Conservation (phyloP, 768 basidiomycete species). For the Collybiopsis confluens region DNA sequence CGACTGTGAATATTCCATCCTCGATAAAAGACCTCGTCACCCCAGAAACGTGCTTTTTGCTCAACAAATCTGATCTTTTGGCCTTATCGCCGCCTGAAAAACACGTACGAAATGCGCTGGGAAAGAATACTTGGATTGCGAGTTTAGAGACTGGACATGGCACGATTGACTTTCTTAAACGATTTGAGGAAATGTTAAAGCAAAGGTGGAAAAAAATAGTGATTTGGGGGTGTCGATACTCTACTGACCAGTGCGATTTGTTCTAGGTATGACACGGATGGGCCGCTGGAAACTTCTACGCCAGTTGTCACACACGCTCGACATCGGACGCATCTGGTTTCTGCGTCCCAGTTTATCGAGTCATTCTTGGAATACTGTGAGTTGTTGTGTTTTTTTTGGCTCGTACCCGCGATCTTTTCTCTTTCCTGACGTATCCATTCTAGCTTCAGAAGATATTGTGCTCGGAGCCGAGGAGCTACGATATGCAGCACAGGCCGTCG, state of each 20-base stretch:
- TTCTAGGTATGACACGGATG: slow-evolving; percentile 24
- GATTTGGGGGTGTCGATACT: background rate
- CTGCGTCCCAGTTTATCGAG: slow-evolving; percentile 55
- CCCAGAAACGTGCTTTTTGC: slow-evolving; percentile 58
- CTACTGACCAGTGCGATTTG: background rate
- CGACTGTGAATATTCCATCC: slow-evolving; percentile 33
- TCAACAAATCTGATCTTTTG: slow-evolving; percentile 76
- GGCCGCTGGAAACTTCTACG: slow-evolving; percentile 25
- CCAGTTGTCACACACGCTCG: slow-evolving; percentile 78
- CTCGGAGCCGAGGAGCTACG: slow-evolving; percentile 84
- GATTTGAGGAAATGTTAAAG: slow-evolving; percentile 49
- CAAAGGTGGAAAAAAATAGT: slow-evolving; percentile 33
- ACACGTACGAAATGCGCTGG: background rate
- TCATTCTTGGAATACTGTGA: slow-evolving; percentile 51
- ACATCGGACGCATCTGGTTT: slow-evolving; percentile 73
- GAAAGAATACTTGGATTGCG: slow-evolving; percentile 44
- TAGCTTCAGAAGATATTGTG: slow-evolving; percentile 70
- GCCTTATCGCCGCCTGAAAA: slow-evolving; percentile 1
- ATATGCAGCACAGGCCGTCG: slow-evolving; percentile 81
- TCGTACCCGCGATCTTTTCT: no score
- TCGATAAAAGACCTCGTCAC: slow-evolving; percentile 46
- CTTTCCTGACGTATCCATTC: no score
- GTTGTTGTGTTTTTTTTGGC: slow-evolving; percentile 13
- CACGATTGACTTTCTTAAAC: slow-evolving; percentile 52
- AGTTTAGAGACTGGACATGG: slow-evolving; percentile 63